These are phyloP conservation scores for Nitzschia putrida DNA, from an alignment of 108 stramenopile species.

Conservation along the genomic window DNA sequence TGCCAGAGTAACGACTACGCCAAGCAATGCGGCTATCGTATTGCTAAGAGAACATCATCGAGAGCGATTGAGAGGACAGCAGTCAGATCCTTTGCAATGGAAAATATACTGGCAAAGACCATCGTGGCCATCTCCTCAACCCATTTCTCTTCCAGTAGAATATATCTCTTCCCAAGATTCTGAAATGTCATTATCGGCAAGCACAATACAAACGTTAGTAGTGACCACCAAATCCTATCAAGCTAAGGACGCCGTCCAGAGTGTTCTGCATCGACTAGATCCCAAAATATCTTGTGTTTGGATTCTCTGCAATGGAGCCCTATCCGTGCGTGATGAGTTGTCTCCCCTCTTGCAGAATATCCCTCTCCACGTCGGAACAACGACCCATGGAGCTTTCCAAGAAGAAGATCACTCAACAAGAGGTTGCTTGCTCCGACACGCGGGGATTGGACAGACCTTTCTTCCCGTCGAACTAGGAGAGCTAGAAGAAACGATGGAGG, in stretches of 20 bases:
- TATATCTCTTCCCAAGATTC: background rate
- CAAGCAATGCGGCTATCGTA: conserved; percentile 42
- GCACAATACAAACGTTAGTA: conserved; percentile 39
- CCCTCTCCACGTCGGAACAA: conserved; percentile 37
- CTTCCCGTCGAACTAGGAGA: conserved; percentile 15
- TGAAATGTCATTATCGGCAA: background rate
- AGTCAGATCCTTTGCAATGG: too few species aligned
- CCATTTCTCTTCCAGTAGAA: conserved; percentile 7
- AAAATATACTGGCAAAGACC: background rate
- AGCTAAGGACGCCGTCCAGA: conserved; percentile 41
- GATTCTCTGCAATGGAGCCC: conserved; percentile 55
- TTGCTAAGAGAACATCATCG: conserved; percentile 35
- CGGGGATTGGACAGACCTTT: conserved; percentile 49
- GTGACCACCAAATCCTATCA: conserved; percentile 57
- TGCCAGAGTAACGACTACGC: too few species aligned
- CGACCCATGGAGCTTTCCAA: conserved; percentile 53
- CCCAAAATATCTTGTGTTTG: conserved; percentile 15
- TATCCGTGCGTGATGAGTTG: conserved; percentile 55
- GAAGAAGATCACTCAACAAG: conserved; percentile 12
- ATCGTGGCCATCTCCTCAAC: background rate
- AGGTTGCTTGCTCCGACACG: conserved; percentile 33
- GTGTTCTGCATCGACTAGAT: conserved; percentile 27
- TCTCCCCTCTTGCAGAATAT: conserved; percentile 7
- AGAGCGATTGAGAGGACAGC: background rate
- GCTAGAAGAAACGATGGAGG: conserved; percentile 29